Evolutionary conservation across 2,329 filamentous ascomycete species (phyloP), one percentile per base, ranked within the genome.

Genomic region (Penicillium palitans): DNA sequence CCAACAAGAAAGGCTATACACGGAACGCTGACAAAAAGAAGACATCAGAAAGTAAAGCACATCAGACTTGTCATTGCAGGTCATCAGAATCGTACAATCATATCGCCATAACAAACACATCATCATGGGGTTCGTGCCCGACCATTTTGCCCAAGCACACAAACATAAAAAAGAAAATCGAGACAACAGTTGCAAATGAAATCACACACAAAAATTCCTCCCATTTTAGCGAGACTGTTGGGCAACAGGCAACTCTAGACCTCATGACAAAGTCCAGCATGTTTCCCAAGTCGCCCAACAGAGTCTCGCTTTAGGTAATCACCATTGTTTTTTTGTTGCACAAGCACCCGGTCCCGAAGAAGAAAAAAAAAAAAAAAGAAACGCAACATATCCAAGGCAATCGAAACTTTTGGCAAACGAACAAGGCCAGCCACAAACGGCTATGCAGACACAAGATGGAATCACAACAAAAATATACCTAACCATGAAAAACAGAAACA

Each of bases 51-150:
- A 55, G 51, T 52, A 58, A 61, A 59, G 54, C 56, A 66, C 60
- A 63, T 63, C 59, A 55, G 57, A 62, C 61, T 67, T 64, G 64
- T 70, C 64, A 66, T 70, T 64, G 64, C 62, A 68, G 68, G 69
- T 72, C 69, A 69, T 72, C 68, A 69, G 66, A 70, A 69, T 72
- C 69, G 67, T 72, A 72, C 69, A 72, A 68, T 70, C 69, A 68
- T 72, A 67, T 68, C 67, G 65, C 64, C 69, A 60, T 70, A 62
- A 59, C 59, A 61, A 58, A 52, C 46, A 56, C 58, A 54, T 52
- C 41, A 56, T 33, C 29, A 50, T 25, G 24, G 31, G 48, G 35
- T 41, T 48, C 12, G 39, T 41, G 49, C 33, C 49, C 57, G 35
- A 57, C 41, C 33, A 13, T 42, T 54, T 58, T 52, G 42, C 59